Conservation (phyloP, 805 yeast genomes). For the Teunomyces gatunensis region DNA sequence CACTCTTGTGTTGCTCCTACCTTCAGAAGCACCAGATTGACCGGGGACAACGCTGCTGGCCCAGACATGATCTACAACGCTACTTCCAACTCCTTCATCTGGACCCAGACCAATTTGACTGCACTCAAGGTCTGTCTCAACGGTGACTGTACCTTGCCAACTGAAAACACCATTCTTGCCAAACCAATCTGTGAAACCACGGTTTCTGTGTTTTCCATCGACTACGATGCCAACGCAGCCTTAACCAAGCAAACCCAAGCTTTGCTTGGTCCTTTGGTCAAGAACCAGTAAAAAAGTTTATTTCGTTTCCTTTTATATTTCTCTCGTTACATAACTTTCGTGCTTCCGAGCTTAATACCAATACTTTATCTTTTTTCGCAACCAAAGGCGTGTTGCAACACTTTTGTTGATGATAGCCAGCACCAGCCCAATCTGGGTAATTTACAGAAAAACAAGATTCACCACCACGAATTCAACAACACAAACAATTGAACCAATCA, state of each 20-base stretch:
- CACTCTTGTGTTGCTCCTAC: conserved; percentile 44
- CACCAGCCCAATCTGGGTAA: no score
- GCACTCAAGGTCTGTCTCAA: conserved; percentile 27
- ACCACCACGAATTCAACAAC: no score
- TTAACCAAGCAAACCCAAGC: conserved; percentile 11
- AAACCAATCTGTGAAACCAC: conserved; percentile 25
- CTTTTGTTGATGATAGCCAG: neutral
- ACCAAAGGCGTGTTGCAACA: neutral
- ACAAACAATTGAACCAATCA: no score
- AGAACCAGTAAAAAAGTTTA: conserved; percentile 3
- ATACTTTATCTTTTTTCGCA: neutral
- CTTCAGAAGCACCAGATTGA: conserved; percentile 44
- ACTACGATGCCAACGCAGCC: conserved; percentile 26
- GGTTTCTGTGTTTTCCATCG: conserved; percentile 25
- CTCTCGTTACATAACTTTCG: neutral
- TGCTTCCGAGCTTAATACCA: neutral
- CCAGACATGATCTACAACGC: conserved; percentile 37
- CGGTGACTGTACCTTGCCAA: conserved; percentile 46
- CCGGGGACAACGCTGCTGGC: conserved; percentile 37
- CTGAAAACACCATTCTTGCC: conserved; percentile 34
- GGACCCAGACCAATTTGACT: conserved; percentile 10
- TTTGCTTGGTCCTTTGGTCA: conserved; percentile 12
- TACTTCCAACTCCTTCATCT: conserved; percentile 31
- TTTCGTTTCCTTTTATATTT: neutral
- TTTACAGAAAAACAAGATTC: no score